phyloP scores from a whole-genome alignment of 192 early-diverging fungal species.

The Entomortierella beljakovae region DNA sequence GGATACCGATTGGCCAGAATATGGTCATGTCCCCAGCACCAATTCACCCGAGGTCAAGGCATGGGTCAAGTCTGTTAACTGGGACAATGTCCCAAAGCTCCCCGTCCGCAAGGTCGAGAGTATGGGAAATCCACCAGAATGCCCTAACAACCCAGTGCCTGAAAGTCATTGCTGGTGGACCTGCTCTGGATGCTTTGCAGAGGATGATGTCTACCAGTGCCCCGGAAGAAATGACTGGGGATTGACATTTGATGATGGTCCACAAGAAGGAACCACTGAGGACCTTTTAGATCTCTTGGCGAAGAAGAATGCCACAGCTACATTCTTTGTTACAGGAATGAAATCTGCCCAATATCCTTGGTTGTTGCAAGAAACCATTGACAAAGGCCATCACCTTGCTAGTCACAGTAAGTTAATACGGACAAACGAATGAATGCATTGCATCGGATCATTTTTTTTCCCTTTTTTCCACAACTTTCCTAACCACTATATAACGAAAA shows the following conservation, averaged over 20 bases:
- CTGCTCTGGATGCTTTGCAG: conserved; percentile 52
- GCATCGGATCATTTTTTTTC: not conserved
- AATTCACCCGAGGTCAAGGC: conserved; percentile 54
- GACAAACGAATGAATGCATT: no score
- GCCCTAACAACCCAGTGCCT: conserved; percentile 11
- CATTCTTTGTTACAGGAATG: conserved; percentile 66
- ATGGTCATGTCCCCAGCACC: conserved; percentile 36
- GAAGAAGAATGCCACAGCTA: conserved; percentile 60
- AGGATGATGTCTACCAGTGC: conserved; percentile 57
- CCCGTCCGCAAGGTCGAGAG: conserved; percentile 48
- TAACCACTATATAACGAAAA: no score
- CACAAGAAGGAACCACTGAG: conserved; percentile 45
- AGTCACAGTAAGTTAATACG: conserved; percentile 35
- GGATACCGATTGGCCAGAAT: conserved; percentile 39
- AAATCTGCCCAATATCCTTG: conserved; percentile 44
- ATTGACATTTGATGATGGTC: conserved; percentile 65
- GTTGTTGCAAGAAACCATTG: conserved; percentile 42
- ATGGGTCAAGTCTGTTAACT: conserved; percentile 56
- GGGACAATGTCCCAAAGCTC: conserved; percentile 51
- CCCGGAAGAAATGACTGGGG: conserved; percentile 63
- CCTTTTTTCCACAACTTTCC: not conserved
- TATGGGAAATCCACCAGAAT: conserved; percentile 44
- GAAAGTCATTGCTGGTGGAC: conserved; percentile 61
- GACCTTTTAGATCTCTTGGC: conserved; percentile 54
- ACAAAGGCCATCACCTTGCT: conserved; percentile 44